Percentiles rank a stretch among this genome's conserved stretches.
Evolutionary conservation across 495 filamentous ascomycete species (phyloP).

Genomic region (Aspergillus ellipticus): DNA sequence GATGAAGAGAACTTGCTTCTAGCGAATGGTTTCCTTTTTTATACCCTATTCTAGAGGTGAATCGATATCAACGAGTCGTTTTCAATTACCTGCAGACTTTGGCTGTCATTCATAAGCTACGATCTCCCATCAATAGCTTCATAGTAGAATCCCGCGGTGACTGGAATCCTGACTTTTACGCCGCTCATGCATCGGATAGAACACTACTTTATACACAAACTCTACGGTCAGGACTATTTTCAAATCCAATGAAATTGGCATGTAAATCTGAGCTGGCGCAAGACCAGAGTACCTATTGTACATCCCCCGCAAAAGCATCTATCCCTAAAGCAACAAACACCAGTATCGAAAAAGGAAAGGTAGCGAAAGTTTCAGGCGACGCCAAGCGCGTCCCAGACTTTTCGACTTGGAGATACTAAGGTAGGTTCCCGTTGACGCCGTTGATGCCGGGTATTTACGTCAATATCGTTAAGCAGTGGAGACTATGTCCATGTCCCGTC

Average conservation of each 20-base stretch:
- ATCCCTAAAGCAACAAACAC: slow-evolving; percentile 7
- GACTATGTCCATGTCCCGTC: slow-evolving; percentile 21
- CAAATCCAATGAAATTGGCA: neutral
- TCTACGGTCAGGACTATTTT: too few species aligned
- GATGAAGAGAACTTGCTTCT: too few species aligned
- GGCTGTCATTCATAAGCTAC: too few species aligned
- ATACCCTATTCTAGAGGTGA: too few species aligned
- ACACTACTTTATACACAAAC: too few species aligned
- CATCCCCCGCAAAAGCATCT: slow-evolving; percentile 18
- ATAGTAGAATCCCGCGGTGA: too few species aligned
- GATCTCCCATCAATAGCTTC: too few species aligned
- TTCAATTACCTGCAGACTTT: too few species aligned
- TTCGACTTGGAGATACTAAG: slow-evolving; percentile 19
- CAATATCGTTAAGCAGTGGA: slow-evolving; percentile 21
- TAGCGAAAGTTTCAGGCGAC: slow-evolving; percentile 11
- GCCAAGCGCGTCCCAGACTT: slow-evolving; percentile 20
- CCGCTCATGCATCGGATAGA: too few species aligned
- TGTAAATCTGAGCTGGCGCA: neutral
- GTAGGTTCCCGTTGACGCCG: slow-evolving; percentile 24
- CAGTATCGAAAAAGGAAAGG: slow-evolving; percentile 9
- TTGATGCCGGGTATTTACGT: slow-evolving; percentile 32
- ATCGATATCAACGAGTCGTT: too few species aligned
- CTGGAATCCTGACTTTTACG: too few species aligned
- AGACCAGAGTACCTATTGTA: slow-evolving; percentile 11
- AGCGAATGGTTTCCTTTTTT: too few species aligned